phyloP scores from a whole-genome alignment of 345 rosid species.

The Bruguiera parviflora region DNA sequence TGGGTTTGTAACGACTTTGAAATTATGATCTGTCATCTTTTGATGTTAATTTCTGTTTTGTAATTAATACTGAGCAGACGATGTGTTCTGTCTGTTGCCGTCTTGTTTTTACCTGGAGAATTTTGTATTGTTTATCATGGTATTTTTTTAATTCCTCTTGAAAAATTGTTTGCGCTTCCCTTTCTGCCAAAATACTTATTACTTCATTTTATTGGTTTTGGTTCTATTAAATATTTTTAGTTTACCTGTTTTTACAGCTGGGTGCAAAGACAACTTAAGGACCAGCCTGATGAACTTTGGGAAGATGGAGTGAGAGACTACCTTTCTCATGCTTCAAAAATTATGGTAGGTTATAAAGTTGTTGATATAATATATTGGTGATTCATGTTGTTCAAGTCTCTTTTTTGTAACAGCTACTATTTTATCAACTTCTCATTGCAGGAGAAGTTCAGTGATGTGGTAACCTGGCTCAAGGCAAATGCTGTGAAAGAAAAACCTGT shows the following conservation, averaged over 20 bases:
- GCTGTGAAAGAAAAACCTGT: conserved; percentile 45
- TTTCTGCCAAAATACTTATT: background rate
- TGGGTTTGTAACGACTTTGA: background rate
- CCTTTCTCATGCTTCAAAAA: conserved; percentile 67
- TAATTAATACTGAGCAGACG: background rate
- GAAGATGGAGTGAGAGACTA: conserved; percentile 84
- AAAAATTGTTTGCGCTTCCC: background rate
- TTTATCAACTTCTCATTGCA: conserved; percentile 22
- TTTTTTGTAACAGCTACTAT: background rate
- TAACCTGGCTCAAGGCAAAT: conserved; percentile 79
- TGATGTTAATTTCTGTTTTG: conserved; percentile 7
- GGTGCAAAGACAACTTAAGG: conserved; percentile 87
- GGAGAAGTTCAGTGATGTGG: conserved; percentile 88
- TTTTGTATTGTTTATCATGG: background rate
- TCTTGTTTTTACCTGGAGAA: background rate
- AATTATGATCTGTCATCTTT: background rate
- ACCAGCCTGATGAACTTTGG: conserved; percentile 98
- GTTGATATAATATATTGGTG: background rate
- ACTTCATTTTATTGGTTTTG: background rate
- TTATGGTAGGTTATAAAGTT: conserved; percentile 45
- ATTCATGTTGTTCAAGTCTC: background rate
- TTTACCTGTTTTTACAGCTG: conserved; percentile 49
- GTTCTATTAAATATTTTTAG: background rate
- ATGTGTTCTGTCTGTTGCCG: background rate
- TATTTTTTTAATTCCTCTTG: background rate